Evolutionary conservation across 2,329 filamentous ascomycete genomes (phyloP).

Genomic region (Pyricularia sp.): DNA sequence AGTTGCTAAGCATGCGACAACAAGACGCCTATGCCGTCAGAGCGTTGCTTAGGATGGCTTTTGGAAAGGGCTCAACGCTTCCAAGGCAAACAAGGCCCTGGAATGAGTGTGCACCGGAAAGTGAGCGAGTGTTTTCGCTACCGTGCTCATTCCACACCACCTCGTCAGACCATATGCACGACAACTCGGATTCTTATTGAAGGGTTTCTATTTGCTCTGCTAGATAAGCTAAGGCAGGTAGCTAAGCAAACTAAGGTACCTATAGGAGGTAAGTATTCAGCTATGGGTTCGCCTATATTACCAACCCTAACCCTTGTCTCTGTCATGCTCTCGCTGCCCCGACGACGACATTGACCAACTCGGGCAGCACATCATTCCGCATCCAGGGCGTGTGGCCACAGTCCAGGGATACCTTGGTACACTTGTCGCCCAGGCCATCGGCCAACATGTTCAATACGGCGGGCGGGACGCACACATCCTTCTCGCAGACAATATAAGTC

Average conservation of each 20-base stretch:
- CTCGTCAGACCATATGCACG: not conserved
- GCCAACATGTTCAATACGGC: not conserved
- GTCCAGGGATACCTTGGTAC: not conserved
- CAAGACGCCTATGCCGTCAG: not conserved
- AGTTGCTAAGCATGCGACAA: not conserved
- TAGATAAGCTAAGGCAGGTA: no score
- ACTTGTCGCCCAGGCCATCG: not conserved
- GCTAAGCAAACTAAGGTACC: no score
- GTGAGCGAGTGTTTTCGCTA: not conserved
- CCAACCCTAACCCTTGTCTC: not conserved
- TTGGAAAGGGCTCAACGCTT: not conserved
- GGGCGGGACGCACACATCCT: not conserved
- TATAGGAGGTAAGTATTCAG: no score
- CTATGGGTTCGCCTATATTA: not conserved
- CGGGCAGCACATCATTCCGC: not conserved
- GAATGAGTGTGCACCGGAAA: not conserved
- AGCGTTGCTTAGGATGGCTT: not conserved
- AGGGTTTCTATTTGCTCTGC: not conserved
- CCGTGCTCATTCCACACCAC: not conserved
- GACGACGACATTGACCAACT: not conserved
- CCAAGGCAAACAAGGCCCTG: not conserved
- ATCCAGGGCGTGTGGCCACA: constrained; percentile 1
- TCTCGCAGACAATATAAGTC: constrained; percentile 2
- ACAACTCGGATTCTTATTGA: not conserved
- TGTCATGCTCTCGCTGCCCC: not conserved